Evolutionary conservation across 495 filamentous ascomycete species (phyloP), one percentile per base, ranked within the genome.

Genomic region (Lindgomyces ingoldianus): DNA sequence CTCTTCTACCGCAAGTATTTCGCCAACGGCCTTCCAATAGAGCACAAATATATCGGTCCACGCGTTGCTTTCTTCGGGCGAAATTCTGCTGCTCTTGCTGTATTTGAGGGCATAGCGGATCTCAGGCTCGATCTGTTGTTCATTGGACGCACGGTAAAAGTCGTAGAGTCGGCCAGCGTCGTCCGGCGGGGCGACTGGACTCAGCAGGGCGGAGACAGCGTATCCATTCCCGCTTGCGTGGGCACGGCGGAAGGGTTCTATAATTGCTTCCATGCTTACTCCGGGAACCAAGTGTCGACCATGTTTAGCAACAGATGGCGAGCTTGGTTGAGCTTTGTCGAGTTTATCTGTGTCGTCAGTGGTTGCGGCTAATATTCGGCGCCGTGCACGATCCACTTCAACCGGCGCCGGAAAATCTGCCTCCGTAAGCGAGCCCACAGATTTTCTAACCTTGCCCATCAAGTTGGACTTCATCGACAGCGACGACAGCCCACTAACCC

Each of bases 41-140:
- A 84, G 81, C 46, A 81, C 75, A 70, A 91, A 96, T 12, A 96
- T 85, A 25, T 96, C 91, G 1, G 87, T 76, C 94, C 93, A 97
- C 1, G 86, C 84, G 49, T 78, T 80, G 26, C 84, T 78, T 71
- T 95, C 89, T 10, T 85, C 80, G 47, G 85, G 83, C 3, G 84
- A 75, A 0, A 92, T 64, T 44, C 77, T 80, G 33, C 80, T 62
- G 4, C 71, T 27, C 52, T 78, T 82, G 46, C 81, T 77, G 52
- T 88, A 81, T 44, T 86, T 80, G n/a, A 91, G 75, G 16, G 77
- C 76, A 51, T 85, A 83, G 26, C 83, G 81, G 14, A 96, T 76
- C 59, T 91, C 83, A 18, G 56, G 65, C 50, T 80, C 77, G 51
- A 84, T 73, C 55, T 79, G 76, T 45, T 81, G 77, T 11, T 83